Evolutionary conservation across 2,329 filamentous ascomycete species (phyloP), one percentile per base, ranked within the genome.

Genomic region (Dactylellina sp.): DNA sequence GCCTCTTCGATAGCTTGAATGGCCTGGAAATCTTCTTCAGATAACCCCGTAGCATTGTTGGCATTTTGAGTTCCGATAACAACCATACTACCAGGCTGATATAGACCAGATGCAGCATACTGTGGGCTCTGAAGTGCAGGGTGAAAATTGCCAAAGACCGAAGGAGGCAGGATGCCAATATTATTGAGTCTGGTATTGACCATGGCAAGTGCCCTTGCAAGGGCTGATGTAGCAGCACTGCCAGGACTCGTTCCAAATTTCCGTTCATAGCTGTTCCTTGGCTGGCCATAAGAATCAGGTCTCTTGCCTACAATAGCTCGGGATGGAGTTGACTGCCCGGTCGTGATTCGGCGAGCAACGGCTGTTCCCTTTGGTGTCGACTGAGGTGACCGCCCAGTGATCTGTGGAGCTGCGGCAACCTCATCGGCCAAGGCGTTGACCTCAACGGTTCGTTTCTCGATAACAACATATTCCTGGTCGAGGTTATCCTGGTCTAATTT

Each of bases 401-500:
- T 82, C 55, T 88, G 88, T 52, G 91, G 91, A 79, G 91, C 94
- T 59, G 93, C 91, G 47, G 92, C 93, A 79, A 99, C 84, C 81
- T 98, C 94, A 81, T 99, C 95, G 20, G 95, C 95, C 79, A 99
- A 90, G 1, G 95, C 95, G 80, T 99, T 98, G 56, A 99, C 94
- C 81, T 98, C 94, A 9, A 99, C 93, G 18, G 93, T 91, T 76
- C 90, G 89, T 83, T 97, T 97, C 83, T 99, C 95, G 11, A 99
- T 92, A 24, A 98, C 85, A 18, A 99, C 94, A 78, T 98, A 99
- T 77, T 98, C 95, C 76, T 94, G 88, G 80, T 97, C 93, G 78
- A 96, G 90, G 49, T 86, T 85, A 76, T 90, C 88, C 42, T 84
- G 84, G 55, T 87, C 79, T 84, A 87, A 89, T 71, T 88, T 88